These are phyloP conservation scores for Trichoderma atroviride DNA, from an alignment of 2,329 filamentous ascomycete genomes.

Conservation along the genomic window DNA sequence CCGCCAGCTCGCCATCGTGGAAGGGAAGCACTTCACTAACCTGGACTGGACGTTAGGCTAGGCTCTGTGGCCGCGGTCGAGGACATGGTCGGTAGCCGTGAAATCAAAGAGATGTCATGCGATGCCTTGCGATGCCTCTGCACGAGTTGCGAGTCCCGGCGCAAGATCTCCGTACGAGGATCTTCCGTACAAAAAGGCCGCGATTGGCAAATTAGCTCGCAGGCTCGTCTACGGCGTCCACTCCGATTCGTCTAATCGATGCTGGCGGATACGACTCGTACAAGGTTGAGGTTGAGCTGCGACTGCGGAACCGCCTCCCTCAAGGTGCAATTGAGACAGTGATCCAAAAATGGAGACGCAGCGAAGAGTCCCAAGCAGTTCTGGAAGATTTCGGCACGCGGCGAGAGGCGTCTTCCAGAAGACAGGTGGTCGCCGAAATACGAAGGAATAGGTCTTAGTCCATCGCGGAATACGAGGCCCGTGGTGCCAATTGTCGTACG, in stretches of 20 bases:
- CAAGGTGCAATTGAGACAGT: conserved; percentile 23
- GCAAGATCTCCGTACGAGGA: neutral
- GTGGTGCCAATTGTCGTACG: conserved; percentile 18
- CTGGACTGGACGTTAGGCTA: conserved; percentile 41
- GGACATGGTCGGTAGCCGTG: conserved; percentile 42
- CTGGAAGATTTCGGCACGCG: conserved; percentile 9
- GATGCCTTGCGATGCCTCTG: conserved; percentile 24
- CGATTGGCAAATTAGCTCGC: conserved; percentile 10
- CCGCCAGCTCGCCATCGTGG: neutral
- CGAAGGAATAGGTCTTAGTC: neutral
- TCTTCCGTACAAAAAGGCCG: neutral
- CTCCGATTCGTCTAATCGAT: conserved; percentile 26
- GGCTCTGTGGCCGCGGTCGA: conserved; percentile 43
- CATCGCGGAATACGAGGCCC: conserved; percentile 19
- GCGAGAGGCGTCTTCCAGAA: neutral
- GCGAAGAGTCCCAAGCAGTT: neutral
- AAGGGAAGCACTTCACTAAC: conserved; percentile 34
- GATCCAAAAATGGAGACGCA: neutral
- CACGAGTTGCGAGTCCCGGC: neutral
- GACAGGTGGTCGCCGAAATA: conserved; percentile 10
- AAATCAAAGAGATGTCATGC: conserved; percentile 32
- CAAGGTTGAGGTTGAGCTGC: neutral
- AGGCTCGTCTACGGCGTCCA: conserved; percentile 13
- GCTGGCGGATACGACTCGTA: conserved; percentile 17
- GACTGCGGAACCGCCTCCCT: conserved; percentile 3